Percentiles rank a stretch among this genome's conserved stretches.
Conservation (phyloP, 345 rosid genomes). For the Hibiscus mutabilis region DNA sequence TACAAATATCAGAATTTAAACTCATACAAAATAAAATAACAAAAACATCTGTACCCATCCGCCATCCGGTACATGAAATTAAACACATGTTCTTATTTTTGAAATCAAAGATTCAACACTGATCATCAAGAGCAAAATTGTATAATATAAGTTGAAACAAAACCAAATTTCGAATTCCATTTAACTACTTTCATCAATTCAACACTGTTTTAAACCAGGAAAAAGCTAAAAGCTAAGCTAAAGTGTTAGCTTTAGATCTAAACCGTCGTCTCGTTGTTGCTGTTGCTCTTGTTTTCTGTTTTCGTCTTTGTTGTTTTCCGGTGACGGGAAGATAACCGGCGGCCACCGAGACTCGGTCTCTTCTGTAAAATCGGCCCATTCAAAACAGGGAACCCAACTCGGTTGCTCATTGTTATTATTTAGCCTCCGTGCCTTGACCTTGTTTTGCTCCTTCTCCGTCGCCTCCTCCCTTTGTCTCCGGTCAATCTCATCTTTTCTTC, state of each 20-base stretch:
- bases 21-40: no score
- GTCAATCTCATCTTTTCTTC: not conserved
- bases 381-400: conserved; percentile 13
- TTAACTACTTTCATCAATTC: no score
- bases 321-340: not conserved
- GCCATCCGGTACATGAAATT: no score
- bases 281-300: not conserved
- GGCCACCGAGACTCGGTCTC: not conserved
- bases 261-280: not conserved
- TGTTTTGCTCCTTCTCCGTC: not conserved
- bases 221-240: not conserved
- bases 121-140: no score
- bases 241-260: conserved; percentile 13
- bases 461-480: not conserved
- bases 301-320: not conserved
- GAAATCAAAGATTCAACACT: no score
- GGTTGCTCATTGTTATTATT: not conserved
- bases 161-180: no score
- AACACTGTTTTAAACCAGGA: no score
- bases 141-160: no score
- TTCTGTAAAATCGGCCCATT: not conserved
- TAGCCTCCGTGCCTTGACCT: not conserved
- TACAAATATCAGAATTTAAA: no score
- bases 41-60: no score
- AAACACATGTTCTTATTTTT: no score